Conservation (phyloP, 73 alveolate genomes). For the Diophrys sp. region DNA sequence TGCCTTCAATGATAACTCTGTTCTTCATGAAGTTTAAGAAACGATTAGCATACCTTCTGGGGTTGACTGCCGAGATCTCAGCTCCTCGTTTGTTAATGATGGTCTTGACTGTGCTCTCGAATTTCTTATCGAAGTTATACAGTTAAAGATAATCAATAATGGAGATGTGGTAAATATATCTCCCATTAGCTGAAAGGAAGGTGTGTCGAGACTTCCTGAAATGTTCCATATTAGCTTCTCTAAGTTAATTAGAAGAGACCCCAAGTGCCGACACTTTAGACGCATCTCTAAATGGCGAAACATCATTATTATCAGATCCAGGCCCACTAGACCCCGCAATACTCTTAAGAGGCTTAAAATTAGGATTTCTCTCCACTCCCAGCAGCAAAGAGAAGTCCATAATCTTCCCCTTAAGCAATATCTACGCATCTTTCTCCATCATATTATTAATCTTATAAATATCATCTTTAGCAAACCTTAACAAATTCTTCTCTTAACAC, state of each 20-base stretch:
- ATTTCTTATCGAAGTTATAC: conserved; percentile 75
- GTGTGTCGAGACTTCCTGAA: conserved; percentile 38
- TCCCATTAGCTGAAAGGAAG: conserved; percentile 49
- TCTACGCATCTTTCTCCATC: conserved; percentile 50
- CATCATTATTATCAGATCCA: not conserved
- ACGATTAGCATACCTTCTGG: conserved; percentile 46
- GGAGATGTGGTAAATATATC: conserved; percentile 80
- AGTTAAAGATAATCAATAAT: conserved; percentile 88
- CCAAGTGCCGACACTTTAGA: conserved; percentile 10
- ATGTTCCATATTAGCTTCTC: not conserved
- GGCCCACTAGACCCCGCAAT: conserved; percentile 28
- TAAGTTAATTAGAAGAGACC: not conserved
- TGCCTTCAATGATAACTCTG: conserved; percentile 27
- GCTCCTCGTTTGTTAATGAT: conserved; percentile 67
- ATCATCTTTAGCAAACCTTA: conserved; percentile 23
- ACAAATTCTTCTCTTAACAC: conserved; percentile 41
- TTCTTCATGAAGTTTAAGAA: conserved; percentile 48
- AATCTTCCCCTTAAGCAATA: conserved; percentile 41
- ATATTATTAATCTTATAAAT: conserved; percentile 18
- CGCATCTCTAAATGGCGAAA: not conserved
- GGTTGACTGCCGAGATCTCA: conserved; percentile 75
- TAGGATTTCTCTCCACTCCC: conserved; percentile 40
- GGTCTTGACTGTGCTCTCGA: conserved; percentile 69
- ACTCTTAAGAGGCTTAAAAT: conserved; percentile 25
- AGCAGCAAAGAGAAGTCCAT: conserved; percentile 77